These are phyloP conservation scores for barley (Hordeum vulgare) DNA, from an alignment of 176 grass and related monocot species.

Conservation along the genomic window DNA sequence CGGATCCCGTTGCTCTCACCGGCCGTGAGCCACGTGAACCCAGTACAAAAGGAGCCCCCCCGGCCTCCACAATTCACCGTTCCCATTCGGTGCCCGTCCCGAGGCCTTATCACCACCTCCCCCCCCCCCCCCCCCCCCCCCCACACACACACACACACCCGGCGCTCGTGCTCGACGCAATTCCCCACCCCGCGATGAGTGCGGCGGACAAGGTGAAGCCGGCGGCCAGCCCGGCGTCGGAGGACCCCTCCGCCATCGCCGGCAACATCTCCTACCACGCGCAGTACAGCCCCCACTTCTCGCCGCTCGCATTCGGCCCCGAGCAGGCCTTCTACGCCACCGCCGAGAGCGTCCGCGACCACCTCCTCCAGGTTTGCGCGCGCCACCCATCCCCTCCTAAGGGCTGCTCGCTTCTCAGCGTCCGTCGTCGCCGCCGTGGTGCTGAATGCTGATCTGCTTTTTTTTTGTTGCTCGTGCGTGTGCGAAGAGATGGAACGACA, in stretches of 20 bases:
- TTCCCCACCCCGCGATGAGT: slow-evolving; percentile 32
- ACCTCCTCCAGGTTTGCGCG: slow-evolving; percentile 84
- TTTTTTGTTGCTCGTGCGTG: not conserved
- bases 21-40: slow-evolving; percentile 2
- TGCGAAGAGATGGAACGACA: slow-evolving; percentile 88
- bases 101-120: slow-evolving; percentile 10
- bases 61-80: not conserved
- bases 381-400: no score
- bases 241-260: slow-evolving; percentile 60
- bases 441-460: slow-evolving; percentile 20
- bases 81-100: slow-evolving; percentile 17
- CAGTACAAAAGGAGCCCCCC: slow-evolving; percentile 21
- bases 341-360: slow-evolving; percentile 80
- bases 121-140: not conserved
- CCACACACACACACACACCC: not conserved
- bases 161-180: slow-evolving; percentile 1
- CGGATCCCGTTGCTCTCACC: slow-evolving; percentile 21
- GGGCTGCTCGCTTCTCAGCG: no score
- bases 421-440: not conserved
- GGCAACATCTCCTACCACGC: slow-evolving; percentile 81
- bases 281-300: slow-evolving; percentile 75
- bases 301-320: slow-evolving; percentile 65
- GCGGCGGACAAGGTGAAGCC: slow-evolving; percentile 49
- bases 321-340: slow-evolving; percentile 92
- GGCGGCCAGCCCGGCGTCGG: slow-evolving; percentile 53